Base-by-base conservation (phyloP, 2,329 filamentous ascomycete species). In the Chalaropsis thielavioides region DNA sequence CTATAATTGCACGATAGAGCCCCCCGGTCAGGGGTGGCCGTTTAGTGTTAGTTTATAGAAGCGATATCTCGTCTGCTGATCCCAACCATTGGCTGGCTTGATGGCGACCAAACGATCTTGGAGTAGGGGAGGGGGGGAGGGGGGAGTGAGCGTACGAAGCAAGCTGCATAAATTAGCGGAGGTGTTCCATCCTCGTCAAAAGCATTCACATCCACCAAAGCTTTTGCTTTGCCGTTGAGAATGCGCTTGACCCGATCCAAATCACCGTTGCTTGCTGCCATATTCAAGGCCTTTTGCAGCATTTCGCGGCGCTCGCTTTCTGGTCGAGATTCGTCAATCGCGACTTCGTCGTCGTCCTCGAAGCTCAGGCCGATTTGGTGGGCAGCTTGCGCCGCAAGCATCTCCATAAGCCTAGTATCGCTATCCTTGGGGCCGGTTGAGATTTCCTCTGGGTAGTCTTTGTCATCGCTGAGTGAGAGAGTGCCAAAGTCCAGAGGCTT, bases 241-340 rank as follows among this genome's bases (percentile, higher is more conserved):
- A 99, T 81, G 72, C 85, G 86, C 69, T 83, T 81, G 59, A 99
- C 87, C 67, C 91, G 85, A 60, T 88, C 85, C 49, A 90, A 84
- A 75, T 97, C 94, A 61, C 94, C 94, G 74, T 99, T 99, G 74
- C 92, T 96, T 1, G 94, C 91, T 13, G 94, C 92, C 85, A 96
- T 95, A 72, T 92, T 92, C 69, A 99, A 79, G 15, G 89, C 86
- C 72, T 90, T 92, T 73, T 99, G 94, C 49, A 99, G 75, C 44
- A 88, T 83, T 58, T 88, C 82, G 70, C 80, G 85, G 79, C 96
- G 97, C 73, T 96, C 87, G 0, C 81, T 79, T 6, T 84, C 82
- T 0, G 89, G 82, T 64, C 95, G 76, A 70, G 86, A 88, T 63
- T 88, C 82, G 73, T 94, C 87, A 3, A 82, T 78, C 17, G 89